Evolutionary conservation across 345 rosid species (phyloP).

Genomic region (Alliaria petiolata): DNA sequence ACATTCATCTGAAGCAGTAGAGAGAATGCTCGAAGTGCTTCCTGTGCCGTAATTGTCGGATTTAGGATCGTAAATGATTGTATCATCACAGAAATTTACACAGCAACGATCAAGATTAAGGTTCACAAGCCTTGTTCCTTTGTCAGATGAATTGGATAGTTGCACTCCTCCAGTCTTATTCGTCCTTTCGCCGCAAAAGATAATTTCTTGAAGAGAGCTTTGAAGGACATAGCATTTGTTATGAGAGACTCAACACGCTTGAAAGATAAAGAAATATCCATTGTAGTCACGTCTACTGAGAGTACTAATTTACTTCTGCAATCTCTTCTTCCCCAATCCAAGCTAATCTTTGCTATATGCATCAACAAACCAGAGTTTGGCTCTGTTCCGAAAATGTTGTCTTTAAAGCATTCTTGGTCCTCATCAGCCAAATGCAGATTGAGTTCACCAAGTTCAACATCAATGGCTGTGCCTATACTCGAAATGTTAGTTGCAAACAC

Average conservation of each 20-base stretch:
- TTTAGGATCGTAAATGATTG: constrained; percentile 73
- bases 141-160: constrained; percentile 58
- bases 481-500: constrained; percentile 83
- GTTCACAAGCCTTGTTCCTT: constrained; percentile 67
- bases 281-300: constrained; percentile 72
- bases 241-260: constrained; percentile 72
- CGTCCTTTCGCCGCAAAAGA: constrained; percentile 46
- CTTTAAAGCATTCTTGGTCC: constrained; percentile 81
- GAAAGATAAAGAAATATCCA: constrained; percentile 62
- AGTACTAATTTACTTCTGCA: constrained; percentile 60
- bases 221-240: constrained; percentile 59
- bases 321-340: constrained; percentile 86
- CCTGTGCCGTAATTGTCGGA: constrained; percentile 92
- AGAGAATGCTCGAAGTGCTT: constrained; percentile 54
- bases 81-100: constrained; percentile 58
- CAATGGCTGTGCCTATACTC: constrained; percentile 56
- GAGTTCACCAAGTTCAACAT: constrained; percentile 89
- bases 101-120: constrained; percentile 74
- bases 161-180: constrained; percentile 44
- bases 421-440: constrained; percentile 89
- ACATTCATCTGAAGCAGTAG: constrained; percentile 46
- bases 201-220: constrained; percentile 53
- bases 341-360: constrained; percentile 77
- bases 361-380: constrained; percentile 78
- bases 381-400: too few species aligned